Evolutionary conservation across 345 rosid genomes (phyloP).

Genomic region (Schrenkiella parvula): DNA sequence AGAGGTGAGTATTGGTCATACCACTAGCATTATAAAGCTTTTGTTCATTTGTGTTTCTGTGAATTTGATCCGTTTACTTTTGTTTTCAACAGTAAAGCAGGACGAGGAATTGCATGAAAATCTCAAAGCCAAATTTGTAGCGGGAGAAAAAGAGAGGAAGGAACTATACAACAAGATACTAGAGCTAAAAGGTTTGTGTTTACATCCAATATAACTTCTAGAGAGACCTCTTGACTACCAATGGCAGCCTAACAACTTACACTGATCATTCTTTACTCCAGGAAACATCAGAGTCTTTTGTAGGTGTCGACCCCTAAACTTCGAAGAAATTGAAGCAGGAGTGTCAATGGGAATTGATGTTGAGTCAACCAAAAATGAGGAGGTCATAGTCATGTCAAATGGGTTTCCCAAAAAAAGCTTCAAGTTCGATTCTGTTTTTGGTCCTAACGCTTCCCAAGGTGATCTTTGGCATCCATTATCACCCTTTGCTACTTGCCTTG

Average conservation of each 20-base stretch:
- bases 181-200: conserved; percentile 77
- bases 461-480: conserved; percentile 17
- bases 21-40: not conserved
- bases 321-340: conserved; percentile 61
- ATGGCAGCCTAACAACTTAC: conserved; percentile 20
- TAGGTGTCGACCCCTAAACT: conserved; percentile 82
- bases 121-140: conserved; percentile 59
- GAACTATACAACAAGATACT: conserved; percentile 91
- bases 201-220: not conserved
- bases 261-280: conserved; percentile 34
- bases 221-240: not conserved
- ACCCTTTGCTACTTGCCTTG: not conserved
- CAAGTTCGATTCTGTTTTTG: conserved; percentile 88
- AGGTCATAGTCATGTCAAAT: conserved; percentile 68
- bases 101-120: conserved; percentile 56
- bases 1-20: conserved; percentile 44
- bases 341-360: conserved; percentile 62
- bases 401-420: conserved; percentile 75
- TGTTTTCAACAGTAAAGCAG: conserved; percentile 51
- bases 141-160: conserved; percentile 63
- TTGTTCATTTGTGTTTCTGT: not conserved
- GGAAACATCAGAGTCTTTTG: conserved; percentile 98
- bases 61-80: conserved; percentile 3
- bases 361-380: conserved; percentile 84
- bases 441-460: conserved; percentile 91